Conservation (phyloP, 2,329 filamentous ascomycete species). For the Beauveria sp. region DNA sequence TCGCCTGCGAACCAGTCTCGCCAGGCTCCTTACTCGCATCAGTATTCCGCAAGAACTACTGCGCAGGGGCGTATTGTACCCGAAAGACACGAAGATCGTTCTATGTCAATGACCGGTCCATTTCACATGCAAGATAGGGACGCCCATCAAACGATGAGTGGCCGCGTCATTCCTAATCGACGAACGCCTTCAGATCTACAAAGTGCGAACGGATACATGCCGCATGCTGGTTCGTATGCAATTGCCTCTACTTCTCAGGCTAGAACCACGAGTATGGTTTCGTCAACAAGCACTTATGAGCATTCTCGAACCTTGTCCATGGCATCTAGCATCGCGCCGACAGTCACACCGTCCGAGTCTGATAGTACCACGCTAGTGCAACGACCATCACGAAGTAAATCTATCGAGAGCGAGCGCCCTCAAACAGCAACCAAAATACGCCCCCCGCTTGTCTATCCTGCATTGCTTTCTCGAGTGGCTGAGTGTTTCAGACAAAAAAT, state of each 20-base stretch:
- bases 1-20: conserved; percentile 70
- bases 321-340: conserved; percentile 74
- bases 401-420: conserved; percentile 47
- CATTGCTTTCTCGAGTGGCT: conserved; percentile 84
- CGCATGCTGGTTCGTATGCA: conserved; percentile 31
- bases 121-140: conserved; percentile 63
- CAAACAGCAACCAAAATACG: conserved; percentile 52
- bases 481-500: conserved; percentile 90
- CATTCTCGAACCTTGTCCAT: conserved; percentile 75
- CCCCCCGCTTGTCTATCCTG: conserved; percentile 87
- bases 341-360: conserved; percentile 56
- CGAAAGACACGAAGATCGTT: conserved; percentile 82
- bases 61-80: conserved; percentile 88
- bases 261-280: conserved; percentile 55
- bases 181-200: conserved; percentile 37
- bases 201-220: conserved; percentile 27
- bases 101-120: conserved; percentile 89
- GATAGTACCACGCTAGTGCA: conserved; percentile 43
- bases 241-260: conserved; percentile 47
- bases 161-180: conserved; percentile 76
- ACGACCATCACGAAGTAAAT: conserved; percentile 50
- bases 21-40: conserved; percentile 62
- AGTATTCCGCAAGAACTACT: conserved; percentile 67
- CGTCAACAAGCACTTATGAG: conserved; percentile 40
- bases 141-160: conserved; percentile 87